phyloP scores from a whole-genome alignment of 78 protist genomes.

The Dictyostelium capitatum region DNA sequence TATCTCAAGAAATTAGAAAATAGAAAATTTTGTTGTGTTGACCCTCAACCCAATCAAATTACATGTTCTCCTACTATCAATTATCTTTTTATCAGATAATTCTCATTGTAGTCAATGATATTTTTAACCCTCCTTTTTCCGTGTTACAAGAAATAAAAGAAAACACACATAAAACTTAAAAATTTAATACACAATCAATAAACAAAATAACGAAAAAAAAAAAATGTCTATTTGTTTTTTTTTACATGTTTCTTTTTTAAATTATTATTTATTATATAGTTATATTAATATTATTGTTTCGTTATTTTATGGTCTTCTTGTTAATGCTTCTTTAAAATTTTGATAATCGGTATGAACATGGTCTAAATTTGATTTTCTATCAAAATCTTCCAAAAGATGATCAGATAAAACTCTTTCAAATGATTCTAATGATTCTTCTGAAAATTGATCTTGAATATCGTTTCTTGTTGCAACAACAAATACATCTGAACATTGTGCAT shows the following conservation, averaged over 20 bases:
- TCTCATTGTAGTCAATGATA: too few relatives aligned
- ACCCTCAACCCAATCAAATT: too few relatives aligned
- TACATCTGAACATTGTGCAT: constrained; percentile 26
- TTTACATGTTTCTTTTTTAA: neutral
- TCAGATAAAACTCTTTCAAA: neutral
- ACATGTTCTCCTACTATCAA: too few relatives aligned
- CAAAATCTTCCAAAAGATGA: constrained; percentile 19
- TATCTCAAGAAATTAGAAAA: constrained; percentile 35
- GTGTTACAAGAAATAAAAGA: too few relatives aligned
- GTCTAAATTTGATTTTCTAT: neutral
- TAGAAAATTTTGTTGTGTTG: too few relatives aligned
- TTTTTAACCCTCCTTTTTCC: too few relatives aligned
- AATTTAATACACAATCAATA: neutral
- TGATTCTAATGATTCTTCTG: constrained; percentile 16
- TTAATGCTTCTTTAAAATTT: constrained; percentile 39
- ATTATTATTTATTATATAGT: neutral
- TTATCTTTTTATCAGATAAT: too few relatives aligned
- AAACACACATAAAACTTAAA: too few relatives aligned
- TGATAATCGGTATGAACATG: constrained; percentile 31
- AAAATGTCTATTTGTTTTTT: neutral
- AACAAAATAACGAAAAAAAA: neutral
- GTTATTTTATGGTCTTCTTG: constrained; percentile 68
- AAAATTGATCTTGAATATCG: constrained; percentile 2
- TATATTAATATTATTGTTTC: neutral
- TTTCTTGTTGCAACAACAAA: neutral